Base-by-base conservation (phyloP, 495 filamentous ascomycete genomes). In the Lasiosphaeriaceae sp. region DNA sequence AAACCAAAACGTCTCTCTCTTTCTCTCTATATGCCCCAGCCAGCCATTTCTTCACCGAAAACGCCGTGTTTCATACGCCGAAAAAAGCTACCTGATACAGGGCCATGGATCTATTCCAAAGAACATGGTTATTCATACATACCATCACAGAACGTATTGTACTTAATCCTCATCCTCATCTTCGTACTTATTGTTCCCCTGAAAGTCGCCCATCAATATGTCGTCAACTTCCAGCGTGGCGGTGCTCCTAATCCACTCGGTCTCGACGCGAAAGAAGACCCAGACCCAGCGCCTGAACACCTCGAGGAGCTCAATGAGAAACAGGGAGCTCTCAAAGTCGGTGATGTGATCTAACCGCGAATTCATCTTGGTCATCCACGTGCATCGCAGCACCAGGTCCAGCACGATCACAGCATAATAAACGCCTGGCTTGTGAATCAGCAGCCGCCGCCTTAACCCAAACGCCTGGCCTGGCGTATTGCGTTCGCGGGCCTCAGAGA, bases 211-310 rank as follows among this genome's bases (percentile, higher is more conserved):
- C 37, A 80, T 63, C 50, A 79, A 52, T 45, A 80, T 74, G 56
- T 78, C 75, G 43, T 78, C 71, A 24, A 62, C 56, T 4, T 66
- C 76, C 23, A 71, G 62, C 11, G 75, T 74, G 1, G 62, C 58
- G 2, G 56, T 67, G 53, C 68, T 77, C 43, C 76, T 72, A 47
- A 90, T 80, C 88, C 88, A 96, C 77, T 98, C 94, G 20, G 90
- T 88, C 77, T 98, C 94, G 21, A 92, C 84, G 2, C 94, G 83
- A 69, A 97, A 92, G 72, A 97, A 97, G 46, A 94, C 89, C 94
- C 94, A 98, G 62, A 97, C 82, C 92, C 92, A 97, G 17, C 94
- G 80, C 41, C 94, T 82, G 19, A 88, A 79, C 8, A 97, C 86
- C 71, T 98, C 94, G 17, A 94, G 74, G 37, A 88, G 75, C 75